phyloP scores from a whole-genome alignment of 1,284 basidiomycete genomes.

The Bjerkandera adusta region DNA sequence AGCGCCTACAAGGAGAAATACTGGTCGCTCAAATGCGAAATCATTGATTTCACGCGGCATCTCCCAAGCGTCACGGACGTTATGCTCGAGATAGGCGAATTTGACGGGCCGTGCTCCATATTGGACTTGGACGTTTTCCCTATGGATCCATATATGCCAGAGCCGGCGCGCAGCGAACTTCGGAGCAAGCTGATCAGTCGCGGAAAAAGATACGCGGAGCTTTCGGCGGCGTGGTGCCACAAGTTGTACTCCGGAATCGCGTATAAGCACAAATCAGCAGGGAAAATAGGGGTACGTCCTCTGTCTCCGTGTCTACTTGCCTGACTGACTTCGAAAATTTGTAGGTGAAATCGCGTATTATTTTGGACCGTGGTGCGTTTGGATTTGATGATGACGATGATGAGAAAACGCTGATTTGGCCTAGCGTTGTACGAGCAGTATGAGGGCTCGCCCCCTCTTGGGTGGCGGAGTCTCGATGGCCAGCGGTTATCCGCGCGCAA shows the following conservation, averaged over 20 bases:
- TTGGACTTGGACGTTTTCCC: slow-evolving; percentile 26
- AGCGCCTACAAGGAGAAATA: slow-evolving; percentile 10
- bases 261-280: slow-evolving; percentile 1
- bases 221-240: slow-evolving; percentile 6
- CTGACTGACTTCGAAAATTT: too few relatives aligned
- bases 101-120: slow-evolving; percentile 21
- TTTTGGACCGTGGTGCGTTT: too few relatives aligned
- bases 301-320: not conserved
- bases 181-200: slow-evolving; percentile 16
- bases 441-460: too few relatives aligned
- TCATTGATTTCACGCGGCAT: slow-evolving; percentile 21
- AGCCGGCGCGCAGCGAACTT: too few relatives aligned
- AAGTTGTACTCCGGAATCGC: slow-evolving; percentile 13
- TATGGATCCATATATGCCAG: slow-evolving; percentile 15
- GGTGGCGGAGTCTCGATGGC: too few relatives aligned
- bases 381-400: too few relatives aligned
- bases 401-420: too few relatives aligned
- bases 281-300: too few relatives aligned
- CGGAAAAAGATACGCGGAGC: slow-evolving; percentile 10
- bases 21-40: slow-evolving; percentile 20
- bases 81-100: slow-evolving; percentile 21
- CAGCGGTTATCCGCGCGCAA: too few relatives aligned
- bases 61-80: slow-evolving; percentile 11
- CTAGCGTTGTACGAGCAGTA: too few relatives aligned
- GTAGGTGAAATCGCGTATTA: too few relatives aligned